Evolutionary conservation across 83 land plant genomes (phyloP).

Genomic region (Larix sibirica): DNA sequence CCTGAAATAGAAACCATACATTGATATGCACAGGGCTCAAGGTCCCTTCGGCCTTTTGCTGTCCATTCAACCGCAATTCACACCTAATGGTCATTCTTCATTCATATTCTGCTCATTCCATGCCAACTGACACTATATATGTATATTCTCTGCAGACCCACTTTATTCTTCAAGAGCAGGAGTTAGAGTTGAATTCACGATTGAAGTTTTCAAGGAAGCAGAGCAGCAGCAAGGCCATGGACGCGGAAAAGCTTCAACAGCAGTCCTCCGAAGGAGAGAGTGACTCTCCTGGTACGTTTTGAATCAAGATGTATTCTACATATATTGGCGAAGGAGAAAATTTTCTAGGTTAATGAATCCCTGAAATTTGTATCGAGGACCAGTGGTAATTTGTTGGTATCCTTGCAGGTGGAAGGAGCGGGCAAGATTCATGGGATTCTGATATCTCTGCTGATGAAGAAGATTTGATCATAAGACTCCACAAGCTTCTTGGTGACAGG

Average conservation of each 20-base stretch:
- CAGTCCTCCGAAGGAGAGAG: not conserved
- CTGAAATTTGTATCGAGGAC: not conserved
- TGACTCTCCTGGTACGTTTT: not conserved
- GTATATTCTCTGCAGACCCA: not conserved
- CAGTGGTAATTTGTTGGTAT: not conserved
- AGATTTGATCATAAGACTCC: conserved; percentile 1
- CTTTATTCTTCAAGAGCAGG: not conserved
- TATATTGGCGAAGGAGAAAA: not conserved
- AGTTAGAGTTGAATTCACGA: not conserved
- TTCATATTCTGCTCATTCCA: not conserved
- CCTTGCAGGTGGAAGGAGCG: not conserved
- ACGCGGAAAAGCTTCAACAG: not conserved
- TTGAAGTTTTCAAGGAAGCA: no score
- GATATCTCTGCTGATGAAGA: not conserved
- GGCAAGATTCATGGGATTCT: not conserved
- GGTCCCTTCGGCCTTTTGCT: no score
- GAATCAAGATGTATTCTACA: not conserved
- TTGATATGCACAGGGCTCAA: no score
- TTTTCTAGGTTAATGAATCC: not conserved
- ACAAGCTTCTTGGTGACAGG: conserved; percentile 9
- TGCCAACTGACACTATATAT: not conserved
- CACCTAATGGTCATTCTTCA: not conserved
- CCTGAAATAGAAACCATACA: no score
- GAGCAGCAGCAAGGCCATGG: not conserved
- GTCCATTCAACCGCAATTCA: not conserved